Conservation (phyloP, 352 stramenopile species). For the Stramenopiles sp. region DNA sequence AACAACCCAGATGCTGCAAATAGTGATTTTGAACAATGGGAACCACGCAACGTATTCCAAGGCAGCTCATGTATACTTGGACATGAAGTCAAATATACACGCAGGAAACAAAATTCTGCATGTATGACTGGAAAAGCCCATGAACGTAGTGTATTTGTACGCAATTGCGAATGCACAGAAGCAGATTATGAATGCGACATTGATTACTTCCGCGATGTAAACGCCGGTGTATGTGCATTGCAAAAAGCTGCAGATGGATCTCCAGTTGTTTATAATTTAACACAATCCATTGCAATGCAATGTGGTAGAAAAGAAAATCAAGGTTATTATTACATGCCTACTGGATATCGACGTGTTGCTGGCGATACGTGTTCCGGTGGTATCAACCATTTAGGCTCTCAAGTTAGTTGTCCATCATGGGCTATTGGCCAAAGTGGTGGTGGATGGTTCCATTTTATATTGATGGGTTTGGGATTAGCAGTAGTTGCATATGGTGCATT, state of each 20-base stretch:
- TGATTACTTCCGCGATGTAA: conserved; percentile 10
- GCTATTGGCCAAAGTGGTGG: background rate
- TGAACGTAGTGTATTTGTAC: conserved; percentile 11
- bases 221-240: conserved; percentile 11
- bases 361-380: conserved; percentile 17
- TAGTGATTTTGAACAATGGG: conserved; percentile 19
- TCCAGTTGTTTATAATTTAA: background rate
- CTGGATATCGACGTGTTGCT: conserved; percentile 15
- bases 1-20: background rate
- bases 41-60: background rate
- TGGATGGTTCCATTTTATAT: background rate
- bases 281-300: background rate
- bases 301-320: background rate
- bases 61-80: conserved; percentile 14
- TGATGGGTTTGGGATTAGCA: background rate
- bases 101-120: conserved; percentile 13
- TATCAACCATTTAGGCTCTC: background rate
- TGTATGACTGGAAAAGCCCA: conserved; percentile 16
- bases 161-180: conserved; percentile 16
- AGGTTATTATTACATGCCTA: conserved; percentile 12
- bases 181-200: conserved; percentile 20
- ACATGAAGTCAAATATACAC: conserved; percentile 13
- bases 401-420: background rate
- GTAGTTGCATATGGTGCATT: background rate
- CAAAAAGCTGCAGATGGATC: conserved; percentile 5